Base-by-base conservation (phyloP, 1,284 basidiomycete genomes). In the Malassezia sympodialis region DNA sequence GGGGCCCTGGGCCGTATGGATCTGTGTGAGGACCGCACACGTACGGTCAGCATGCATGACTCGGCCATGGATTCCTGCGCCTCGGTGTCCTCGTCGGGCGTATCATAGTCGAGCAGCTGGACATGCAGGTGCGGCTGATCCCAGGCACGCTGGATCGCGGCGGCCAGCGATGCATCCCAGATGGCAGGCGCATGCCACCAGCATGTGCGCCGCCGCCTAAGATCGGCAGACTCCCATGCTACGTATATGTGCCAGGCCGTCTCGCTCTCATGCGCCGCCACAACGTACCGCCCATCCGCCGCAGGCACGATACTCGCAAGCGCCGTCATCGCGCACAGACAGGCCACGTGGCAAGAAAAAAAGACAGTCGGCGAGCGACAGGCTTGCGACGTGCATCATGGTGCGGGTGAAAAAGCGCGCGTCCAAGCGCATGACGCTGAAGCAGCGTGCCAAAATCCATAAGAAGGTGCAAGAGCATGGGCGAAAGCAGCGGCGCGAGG, bases 401-500 rank as follows among this genome's bases (percentile, higher is more conserved):
- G 64, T 66, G 50, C 63, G 62, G 42, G 62, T 68, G 53, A 63
- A 63, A 55, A 69, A 67, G 59, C 53, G 65, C 49, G 65, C 66
- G 45, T 68, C 65, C 37, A 73, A 73, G 63, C 60, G 70, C 51
- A 49, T 60, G 50, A 56, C 62, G 44, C 59, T 64, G 24, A 68
- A 67, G 42, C 70, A 73, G 63, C 59, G 69, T 30, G 66, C 57
- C n/a, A 74, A 74, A 55, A 57, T 74, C 56, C 62, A 64, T 51
- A 65, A 63, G 34, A 72, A 73, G 60, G 69, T 74, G 39, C 51
- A 58, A 32, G 69, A 74, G 62, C 70, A 72, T 50, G 66, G 68
- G 43, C 64, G 70, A 23, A 74, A 73, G 59, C 45, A 66, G 11
- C 59, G 62, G 12, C 87, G 86, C 74, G 81, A 80, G 44, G 82